These are phyloP conservation scores for Eimeria brunetti DNA, from an alignment of 169 alveolate species.

Conservation along the genomic window DNA sequence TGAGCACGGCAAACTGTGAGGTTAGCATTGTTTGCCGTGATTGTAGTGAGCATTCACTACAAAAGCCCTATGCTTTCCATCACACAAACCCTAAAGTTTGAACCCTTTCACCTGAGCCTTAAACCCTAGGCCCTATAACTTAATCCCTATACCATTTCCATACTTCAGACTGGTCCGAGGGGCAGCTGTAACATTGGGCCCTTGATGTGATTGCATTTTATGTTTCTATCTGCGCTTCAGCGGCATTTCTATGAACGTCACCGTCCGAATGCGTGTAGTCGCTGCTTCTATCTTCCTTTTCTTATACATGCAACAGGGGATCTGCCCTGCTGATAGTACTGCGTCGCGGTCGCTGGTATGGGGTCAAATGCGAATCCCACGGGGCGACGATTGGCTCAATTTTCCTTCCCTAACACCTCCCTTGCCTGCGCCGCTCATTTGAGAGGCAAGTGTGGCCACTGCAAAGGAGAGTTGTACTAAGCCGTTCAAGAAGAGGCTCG, in stretches of 20 bases:
- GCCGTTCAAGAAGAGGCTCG: background rate
- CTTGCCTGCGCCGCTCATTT: conserved; percentile 13
- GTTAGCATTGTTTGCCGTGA: too few species aligned
- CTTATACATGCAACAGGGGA: background rate
- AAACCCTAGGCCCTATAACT: background rate
- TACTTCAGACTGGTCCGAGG: background rate
- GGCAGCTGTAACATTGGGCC: background rate
- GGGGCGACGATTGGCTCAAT: background rate
- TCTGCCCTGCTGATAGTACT: background rate
- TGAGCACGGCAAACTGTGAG: too few species aligned
- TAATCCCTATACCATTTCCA: background rate
- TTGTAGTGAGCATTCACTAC: too few species aligned
- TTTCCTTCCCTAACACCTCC: background rate
- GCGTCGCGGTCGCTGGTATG: background rate
- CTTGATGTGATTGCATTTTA: background rate
- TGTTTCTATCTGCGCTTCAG: background rate
- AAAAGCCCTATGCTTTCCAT: background rate
- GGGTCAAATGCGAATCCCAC: background rate
- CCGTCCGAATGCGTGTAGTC: background rate
- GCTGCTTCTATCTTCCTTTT: background rate
- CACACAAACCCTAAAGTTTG: background rate
- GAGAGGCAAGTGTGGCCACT: background rate
- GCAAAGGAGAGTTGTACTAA: background rate
- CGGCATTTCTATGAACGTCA: background rate
- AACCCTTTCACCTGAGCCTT: background rate